Evolutionary conservation across 2,329 filamentous ascomycete species (phyloP).

Genomic region (Rutstroemia sp.): DNA sequence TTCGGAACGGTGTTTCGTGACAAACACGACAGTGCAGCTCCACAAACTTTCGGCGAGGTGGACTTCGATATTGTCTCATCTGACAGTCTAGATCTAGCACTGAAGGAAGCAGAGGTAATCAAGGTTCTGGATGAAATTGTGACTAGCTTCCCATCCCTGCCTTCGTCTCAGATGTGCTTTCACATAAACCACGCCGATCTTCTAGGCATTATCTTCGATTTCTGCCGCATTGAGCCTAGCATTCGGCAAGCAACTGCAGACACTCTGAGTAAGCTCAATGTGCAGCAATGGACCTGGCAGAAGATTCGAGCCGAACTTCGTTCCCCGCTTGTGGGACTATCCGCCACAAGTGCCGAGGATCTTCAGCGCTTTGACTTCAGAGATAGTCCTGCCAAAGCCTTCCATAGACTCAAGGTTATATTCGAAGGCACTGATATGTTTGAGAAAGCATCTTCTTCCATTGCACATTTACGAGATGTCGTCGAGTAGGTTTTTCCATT

Average conservation of each 20-base stretch:
- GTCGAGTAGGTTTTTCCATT: constrained; percentile 37
- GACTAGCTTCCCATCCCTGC: constrained; percentile 68
- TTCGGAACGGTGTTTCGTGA: constrained; percentile 88
- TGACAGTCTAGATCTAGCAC: constrained; percentile 69
- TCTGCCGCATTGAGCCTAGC: constrained; percentile 67
- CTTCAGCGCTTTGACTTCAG: constrained; percentile 86
- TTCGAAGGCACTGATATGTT: constrained; percentile 59
- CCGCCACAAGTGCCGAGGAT: constrained; percentile 81
- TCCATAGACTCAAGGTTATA: constrained; percentile 49
- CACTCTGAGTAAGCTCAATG: constrained; percentile 78
- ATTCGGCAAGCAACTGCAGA: constrained; percentile 71
- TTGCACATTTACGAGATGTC: constrained; percentile 75
- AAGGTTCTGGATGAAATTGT: constrained; percentile 93
- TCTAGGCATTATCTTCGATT: constrained; percentile 81
- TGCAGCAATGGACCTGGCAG: constrained; percentile 71
- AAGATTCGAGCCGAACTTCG: constrained; percentile 78
- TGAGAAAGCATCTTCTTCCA: constrained; percentile 66
- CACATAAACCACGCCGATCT: constrained; percentile 85
- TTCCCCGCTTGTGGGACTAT: constrained; percentile 68
- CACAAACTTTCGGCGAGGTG: constrained; percentile 76
- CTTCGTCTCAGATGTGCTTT: constrained; percentile 71
- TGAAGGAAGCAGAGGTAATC: constrained; percentile 89
- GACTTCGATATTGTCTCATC: constrained; percentile 94
- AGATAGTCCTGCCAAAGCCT: constrained; percentile 49
- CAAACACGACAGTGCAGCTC: constrained; percentile 69